Conservation (phyloP, 768 basidiomycete genomes). For the Mycena olivaceomarginata region DNA sequence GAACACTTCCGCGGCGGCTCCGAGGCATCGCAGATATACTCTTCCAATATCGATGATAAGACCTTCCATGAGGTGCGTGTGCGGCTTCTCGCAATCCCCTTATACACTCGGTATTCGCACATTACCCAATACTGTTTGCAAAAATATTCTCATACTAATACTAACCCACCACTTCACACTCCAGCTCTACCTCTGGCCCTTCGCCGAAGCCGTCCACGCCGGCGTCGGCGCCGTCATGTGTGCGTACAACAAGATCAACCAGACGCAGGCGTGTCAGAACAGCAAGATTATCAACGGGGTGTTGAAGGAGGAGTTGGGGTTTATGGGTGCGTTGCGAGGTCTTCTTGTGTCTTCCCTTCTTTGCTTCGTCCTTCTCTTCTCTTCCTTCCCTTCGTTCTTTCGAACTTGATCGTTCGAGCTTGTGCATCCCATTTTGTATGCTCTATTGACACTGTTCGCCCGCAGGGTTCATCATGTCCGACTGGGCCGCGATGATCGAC, state of each 20-base stretch:
- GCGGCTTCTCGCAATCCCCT: background rate
- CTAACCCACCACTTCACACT: conserved; percentile 30
- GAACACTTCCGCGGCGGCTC: conserved; percentile 46
- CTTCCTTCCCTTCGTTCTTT: too few species aligned
- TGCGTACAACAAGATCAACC: conserved; percentile 54
- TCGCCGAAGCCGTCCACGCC: conserved; percentile 53
- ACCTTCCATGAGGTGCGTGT: conserved; percentile 56
- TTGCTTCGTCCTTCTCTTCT: too few species aligned
- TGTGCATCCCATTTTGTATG: background rate
- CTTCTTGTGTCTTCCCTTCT: too few species aligned
- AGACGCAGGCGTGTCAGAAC: conserved; percentile 65
- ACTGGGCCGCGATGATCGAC: conserved; percentile 67
- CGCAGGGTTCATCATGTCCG: conserved; percentile 50
- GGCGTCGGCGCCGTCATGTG: conserved; percentile 57
- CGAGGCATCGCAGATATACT: conserved; percentile 31
- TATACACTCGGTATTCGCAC: too few species aligned
- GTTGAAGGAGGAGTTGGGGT: conserved; percentile 70
- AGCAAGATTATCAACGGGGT: conserved; percentile 62
- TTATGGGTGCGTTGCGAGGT: conserved; percentile 55
- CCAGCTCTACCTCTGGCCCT: conserved; percentile 53
- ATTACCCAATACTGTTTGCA: too few species aligned
- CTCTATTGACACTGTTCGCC: background rate
- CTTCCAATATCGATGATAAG: conserved; percentile 57
- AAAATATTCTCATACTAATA: too few species aligned
- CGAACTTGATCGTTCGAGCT: too few species aligned